Conservation (phyloP, 2,329 filamentous ascomycete species). For the Helotiales sp. region DNA sequence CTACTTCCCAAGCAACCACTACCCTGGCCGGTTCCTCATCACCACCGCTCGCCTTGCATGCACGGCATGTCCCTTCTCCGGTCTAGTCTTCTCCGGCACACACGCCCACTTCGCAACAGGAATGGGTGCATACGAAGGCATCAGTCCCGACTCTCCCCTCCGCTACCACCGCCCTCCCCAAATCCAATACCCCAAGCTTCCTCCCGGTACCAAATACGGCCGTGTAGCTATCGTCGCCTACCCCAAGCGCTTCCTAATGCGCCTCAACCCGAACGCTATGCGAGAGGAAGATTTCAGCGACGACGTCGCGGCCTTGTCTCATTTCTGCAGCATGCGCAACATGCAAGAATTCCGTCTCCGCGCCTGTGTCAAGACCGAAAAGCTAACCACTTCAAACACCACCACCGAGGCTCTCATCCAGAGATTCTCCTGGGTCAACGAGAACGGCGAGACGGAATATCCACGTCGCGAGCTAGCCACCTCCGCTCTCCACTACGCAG, state of each 20-base stretch:
- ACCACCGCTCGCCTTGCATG: constrained; percentile 10
- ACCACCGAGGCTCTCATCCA: not conserved
- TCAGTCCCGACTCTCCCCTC: not conserved
- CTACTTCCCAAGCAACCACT: constrained; percentile 9
- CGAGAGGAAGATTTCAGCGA: not conserved
- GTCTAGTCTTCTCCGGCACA: constrained; percentile 10
- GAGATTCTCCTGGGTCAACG: not conserved
- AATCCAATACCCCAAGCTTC: not conserved
- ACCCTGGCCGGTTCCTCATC: constrained; percentile 13
- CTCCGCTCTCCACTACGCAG: not conserved
- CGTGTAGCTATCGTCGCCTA: constrained; percentile 6
- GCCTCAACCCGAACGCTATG: not conserved
- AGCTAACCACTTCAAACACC: not conserved
- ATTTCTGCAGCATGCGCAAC: not conserved
- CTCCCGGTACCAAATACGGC: not conserved
- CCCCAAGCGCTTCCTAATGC: constrained; percentile 8
- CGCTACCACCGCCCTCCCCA: not conserved
- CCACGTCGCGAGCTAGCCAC: not conserved
- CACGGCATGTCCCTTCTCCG: constrained; percentile 4
- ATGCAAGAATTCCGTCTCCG: constrained; percentile 5
- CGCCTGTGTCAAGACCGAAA: not conserved
- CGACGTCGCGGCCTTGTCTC: not conserved
- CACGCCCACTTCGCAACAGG: constrained; percentile 11
- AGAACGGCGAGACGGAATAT: not conserved
- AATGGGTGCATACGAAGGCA: constrained; percentile 5